A percentile compares a stretch with the other conserved stretches of the same genome.
These are phyloP conservation scores for Domatiomyces globalis DNA, from an alignment of 2,329 filamentous ascomycete genomes.

Conservation along the genomic window DNA sequence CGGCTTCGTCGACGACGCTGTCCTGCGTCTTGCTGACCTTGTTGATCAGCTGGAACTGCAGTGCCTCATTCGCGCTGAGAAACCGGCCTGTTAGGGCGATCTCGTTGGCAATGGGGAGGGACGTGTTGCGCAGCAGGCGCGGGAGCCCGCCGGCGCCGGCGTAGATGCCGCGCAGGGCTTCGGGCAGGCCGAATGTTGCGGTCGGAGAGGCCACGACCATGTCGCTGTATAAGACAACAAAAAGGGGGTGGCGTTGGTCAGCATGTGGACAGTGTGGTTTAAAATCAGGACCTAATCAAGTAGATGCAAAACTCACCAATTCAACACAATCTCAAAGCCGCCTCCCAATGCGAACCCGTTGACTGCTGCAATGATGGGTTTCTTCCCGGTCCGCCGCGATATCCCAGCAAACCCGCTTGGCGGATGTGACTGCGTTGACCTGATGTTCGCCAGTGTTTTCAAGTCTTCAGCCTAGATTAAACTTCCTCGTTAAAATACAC, in stretches of 20 bases:
- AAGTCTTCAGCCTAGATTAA: not conserved
- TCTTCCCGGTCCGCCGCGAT: conserved; percentile 50
- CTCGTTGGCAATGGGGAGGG: conserved; percentile 55
- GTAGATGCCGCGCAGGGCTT: conserved; percentile 56
- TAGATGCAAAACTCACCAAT: conserved; percentile 13
- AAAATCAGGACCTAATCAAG: not conserved
- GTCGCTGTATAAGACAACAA: conserved; percentile 31
- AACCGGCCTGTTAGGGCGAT: conserved; percentile 52
- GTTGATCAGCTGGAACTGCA: conserved; percentile 54
- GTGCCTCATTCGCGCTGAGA: conserved; percentile 46
- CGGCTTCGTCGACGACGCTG: conserved; percentile 19
- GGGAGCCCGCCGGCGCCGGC: conserved; percentile 58
- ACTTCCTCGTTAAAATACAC: too few species aligned
- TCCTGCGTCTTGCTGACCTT: conserved; percentile 8
- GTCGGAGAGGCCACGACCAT: conserved; percentile 46
- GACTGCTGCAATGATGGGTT: conserved; percentile 63
- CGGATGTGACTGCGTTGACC: conserved; percentile 17
- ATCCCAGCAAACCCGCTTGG: conserved; percentile 28
- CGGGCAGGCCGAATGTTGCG: conserved; percentile 55
- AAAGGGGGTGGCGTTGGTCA: not conserved
- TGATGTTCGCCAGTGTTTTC: not conserved
- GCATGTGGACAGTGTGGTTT: not conserved
- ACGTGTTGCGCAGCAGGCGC: conserved; percentile 50
- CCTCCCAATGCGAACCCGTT: conserved; percentile 63
- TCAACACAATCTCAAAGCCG: conserved; percentile 52